Base-by-base conservation (phyloP, 306 rosid species). In the Vachellia collinsii region DNA sequence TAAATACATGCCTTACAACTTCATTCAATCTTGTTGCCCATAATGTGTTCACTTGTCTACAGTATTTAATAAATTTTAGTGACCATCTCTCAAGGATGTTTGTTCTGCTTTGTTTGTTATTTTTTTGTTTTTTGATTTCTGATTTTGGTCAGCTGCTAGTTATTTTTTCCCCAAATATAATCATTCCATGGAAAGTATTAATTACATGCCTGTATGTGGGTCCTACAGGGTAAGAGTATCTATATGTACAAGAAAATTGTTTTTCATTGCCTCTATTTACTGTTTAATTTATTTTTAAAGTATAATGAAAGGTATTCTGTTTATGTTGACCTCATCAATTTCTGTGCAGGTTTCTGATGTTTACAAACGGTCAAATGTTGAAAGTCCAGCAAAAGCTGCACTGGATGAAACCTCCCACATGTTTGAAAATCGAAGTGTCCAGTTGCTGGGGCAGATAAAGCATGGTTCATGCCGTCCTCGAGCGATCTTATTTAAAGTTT, bases 381-480 rank as follows among this genome's bases (percentile, higher is more conserved):
- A 91, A 76, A 90, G 98, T 92, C 97, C 98, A 80, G 99, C 98
- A 78, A 93, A 96, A 89, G 92, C 91, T 80, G 88, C 85, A 29
- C 84, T 86, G 36, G 99, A 93, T 74, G 98, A 93, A 83, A 85
- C 89, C 70, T 88, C 92, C 79, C 92, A 90, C 88, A 81, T 93
- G 83, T 92, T 90, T 77, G 99, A 93, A 73, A 90, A 87, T 86
- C 93, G 93, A 79, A 97, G 98, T 17, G 89, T 93, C 65, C 99
- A 93, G 83, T 84, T 96, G 74, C 90, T 96, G 73, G 99, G 99
- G 85, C 96, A 96, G 88, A 92, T 96, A 85, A 93, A 78, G 81
- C 89, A 93, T 51, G 99, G 99, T 81, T 93, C 98, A 65, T 93
- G 99, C 86, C 94, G 93, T 69, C 94, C 97, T 79, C 90, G 98